phyloP scores from a whole-genome alignment of 2,329 filamentous ascomycete genomes.

The Trichoderma breve region DNA sequence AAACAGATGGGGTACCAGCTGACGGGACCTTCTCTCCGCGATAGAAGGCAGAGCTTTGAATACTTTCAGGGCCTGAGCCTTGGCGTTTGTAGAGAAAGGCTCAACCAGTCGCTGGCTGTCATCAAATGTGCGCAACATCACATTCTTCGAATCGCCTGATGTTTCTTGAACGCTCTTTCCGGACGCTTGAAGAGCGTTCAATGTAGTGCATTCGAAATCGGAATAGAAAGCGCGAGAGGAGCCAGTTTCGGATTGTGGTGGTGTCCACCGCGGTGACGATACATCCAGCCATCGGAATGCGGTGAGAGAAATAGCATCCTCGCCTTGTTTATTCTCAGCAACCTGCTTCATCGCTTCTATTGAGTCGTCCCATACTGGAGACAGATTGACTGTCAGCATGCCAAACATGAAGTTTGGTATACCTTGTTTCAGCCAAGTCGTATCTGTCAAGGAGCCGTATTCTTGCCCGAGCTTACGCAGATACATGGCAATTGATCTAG shows the following conservation, averaged over 20 bases:
- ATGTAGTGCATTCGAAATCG: slow-evolving; percentile 82
- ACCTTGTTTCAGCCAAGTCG: slow-evolving; percentile 66
- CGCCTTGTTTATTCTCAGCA: slow-evolving; percentile 65
- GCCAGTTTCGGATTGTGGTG: slow-evolving; percentile 38
- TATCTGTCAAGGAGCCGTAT: slow-evolving; percentile 59
- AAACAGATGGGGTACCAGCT: slow-evolving; percentile 81
- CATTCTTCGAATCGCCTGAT: slow-evolving; percentile 52
- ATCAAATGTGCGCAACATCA: slow-evolving; percentile 64
- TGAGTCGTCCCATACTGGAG: slow-evolving; percentile 85
- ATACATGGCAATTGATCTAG: slow-evolving; percentile 77
- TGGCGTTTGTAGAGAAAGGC: slow-evolving; percentile 54
- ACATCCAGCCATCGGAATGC: slow-evolving; percentile 75
- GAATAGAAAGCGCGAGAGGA: slow-evolving; percentile 48
- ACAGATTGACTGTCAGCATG: slow-evolving; percentile 78
- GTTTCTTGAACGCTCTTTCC: slow-evolving; percentile 52
- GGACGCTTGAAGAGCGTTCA: slow-evolving; percentile 56
- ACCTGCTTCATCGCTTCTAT: slow-evolving; percentile 74
- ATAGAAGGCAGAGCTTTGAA: slow-evolving; percentile 70
- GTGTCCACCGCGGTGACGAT: slow-evolving; percentile 54
- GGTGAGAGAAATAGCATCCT: slow-evolving; percentile 68
- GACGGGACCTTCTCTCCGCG: slow-evolving; percentile 82
- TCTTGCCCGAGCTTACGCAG: slow-evolving; percentile 70
- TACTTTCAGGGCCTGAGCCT: slow-evolving; percentile 77
- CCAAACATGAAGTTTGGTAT: slow-evolving; percentile 86
- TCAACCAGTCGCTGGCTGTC: slow-evolving; percentile 57